A percentile compares a stretch with the other conserved stretches of the same genome.
These are phyloP conservation scores for Ganoderma leucocontextum DNA, from an alignment of 1,284 basidiomycete species.

Conservation along the genomic window DNA sequence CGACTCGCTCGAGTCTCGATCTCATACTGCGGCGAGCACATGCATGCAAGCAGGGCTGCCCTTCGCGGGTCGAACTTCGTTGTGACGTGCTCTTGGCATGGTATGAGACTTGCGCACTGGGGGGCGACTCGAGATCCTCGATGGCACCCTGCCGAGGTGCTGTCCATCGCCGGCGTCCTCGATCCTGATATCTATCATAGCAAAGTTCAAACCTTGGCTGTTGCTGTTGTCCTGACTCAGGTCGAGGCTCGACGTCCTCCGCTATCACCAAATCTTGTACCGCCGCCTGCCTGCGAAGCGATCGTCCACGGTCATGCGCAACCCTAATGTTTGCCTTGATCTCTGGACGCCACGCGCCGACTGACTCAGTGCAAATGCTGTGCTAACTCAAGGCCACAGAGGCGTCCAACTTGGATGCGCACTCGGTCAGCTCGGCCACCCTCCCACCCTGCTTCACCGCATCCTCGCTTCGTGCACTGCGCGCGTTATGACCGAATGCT, in stretches of 20 bases:
- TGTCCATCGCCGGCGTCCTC: not conserved
- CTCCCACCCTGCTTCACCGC: not conserved
- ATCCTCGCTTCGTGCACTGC: not conserved
- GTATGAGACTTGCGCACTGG: not conserved
- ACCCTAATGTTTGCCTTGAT: slow-evolving; percentile 1
- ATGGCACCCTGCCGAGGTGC: not conserved
- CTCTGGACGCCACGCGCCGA: not conserved
- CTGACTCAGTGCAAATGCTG: not conserved
- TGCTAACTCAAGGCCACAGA: not conserved
- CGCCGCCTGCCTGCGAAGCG: not conserved
- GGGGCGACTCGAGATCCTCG: not conserved
- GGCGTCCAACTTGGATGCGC: not conserved
- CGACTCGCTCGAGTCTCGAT: not conserved
- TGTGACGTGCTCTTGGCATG: not conserved
- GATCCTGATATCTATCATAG: not conserved
- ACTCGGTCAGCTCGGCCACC: slow-evolving; percentile 13
- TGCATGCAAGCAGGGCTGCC: not conserved
- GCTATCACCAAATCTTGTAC: not conserved
- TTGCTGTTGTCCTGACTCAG: not conserved
- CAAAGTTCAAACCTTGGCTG: not conserved
- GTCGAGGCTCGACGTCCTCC: not conserved
- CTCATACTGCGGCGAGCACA: not conserved
- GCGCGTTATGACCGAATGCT: slow-evolving; percentile 1
- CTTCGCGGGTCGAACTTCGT: not conserved
- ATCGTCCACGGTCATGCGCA: not conserved